Evolutionary conservation across 2,329 filamentous ascomycete genomes (phyloP).

Genomic region (Cladophialophora immunda): DNA sequence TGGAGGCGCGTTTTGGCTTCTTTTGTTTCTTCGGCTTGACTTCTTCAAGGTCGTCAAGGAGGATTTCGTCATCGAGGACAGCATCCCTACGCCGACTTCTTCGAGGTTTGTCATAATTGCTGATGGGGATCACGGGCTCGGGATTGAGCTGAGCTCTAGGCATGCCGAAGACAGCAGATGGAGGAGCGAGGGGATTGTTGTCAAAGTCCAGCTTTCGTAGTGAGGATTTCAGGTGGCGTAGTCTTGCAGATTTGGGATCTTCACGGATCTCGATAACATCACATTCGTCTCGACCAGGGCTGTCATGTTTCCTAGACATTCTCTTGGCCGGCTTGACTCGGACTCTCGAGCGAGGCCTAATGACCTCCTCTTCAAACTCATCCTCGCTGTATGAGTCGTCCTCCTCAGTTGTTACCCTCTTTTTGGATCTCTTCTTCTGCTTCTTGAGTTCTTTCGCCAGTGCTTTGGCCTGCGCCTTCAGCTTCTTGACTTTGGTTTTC

Average conservation of each 20-base stretch:
- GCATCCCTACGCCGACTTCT: background rate
- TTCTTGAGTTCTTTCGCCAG: conserved; percentile 26
- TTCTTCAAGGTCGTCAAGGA: conserved; percentile 37
- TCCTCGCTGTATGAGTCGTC: conserved; percentile 23
- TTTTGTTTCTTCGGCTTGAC: conserved; percentile 43
- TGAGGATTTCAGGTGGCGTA: conserved; percentile 22
- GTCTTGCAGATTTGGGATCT: conserved; percentile 26
- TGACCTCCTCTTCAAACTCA: conserved; percentile 12
- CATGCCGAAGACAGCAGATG: background rate
- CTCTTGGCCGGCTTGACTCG: conserved; percentile 20
- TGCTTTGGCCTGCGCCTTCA: conserved; percentile 31
- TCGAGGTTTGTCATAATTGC: conserved; percentile 3
- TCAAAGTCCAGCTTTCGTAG: conserved; percentile 23
- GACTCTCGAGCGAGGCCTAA: conserved; percentile 12
- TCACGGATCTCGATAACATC: conserved; percentile 28
- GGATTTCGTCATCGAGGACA: conserved; percentile 4
- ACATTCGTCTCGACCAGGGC: conserved; percentile 20
- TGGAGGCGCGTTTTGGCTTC: conserved; percentile 57
- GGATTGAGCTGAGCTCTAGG: conserved; percentile 12
- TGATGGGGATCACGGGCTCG: conserved; percentile 7
- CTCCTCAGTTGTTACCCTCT: conserved; percentile 23
- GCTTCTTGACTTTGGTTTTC: conserved; percentile 29
- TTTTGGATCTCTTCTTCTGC: conserved; percentile 25
- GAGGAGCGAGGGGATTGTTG: conserved; percentile 6
- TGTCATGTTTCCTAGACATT: conserved; percentile 16